phyloP scores from a whole-genome alignment of 306 rosid species.

The Sechiopsis laciniata region DNA sequence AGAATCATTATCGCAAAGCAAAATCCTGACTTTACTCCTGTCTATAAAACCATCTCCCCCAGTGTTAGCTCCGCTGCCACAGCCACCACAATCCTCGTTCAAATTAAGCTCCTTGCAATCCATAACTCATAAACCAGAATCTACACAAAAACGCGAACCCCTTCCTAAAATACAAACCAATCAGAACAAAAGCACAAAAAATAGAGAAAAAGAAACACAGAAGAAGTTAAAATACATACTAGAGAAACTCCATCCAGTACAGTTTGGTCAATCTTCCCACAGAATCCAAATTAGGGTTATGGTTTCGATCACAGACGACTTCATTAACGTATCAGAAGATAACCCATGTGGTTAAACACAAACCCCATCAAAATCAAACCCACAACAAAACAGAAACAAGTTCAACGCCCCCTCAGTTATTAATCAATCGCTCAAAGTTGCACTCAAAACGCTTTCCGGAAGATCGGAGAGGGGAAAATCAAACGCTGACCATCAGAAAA shows the following conservation, averaged over 20 bases:
- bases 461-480: slow-evolving; percentile 6
- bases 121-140: slow-evolving; percentile 31
- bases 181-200: not conserved
- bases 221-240: slow-evolving; percentile 22
- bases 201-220: not conserved
- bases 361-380: slow-evolving; percentile 6
- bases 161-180: slow-evolving; percentile 9
- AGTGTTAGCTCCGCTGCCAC: slow-evolving; percentile 26
- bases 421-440: not conserved
- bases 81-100: slow-evolving; percentile 41
- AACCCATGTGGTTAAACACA: not conserved
- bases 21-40: slow-evolving; percentile 86
- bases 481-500: slow-evolving; percentile 4
- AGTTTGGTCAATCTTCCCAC: slow-evolving; percentile 13
- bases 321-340: slow-evolving; percentile 30
- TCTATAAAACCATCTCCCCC: slow-evolving; percentile 63
- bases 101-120: slow-evolving; percentile 49
- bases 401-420: not conserved
- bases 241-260: slow-evolving; percentile 26
- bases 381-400: not conserved
- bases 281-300: slow-evolving; percentile 20
- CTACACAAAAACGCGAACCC: slow-evolving; percentile 12
- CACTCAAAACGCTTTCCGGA: too few relatives aligned
- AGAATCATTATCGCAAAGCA: slow-evolving; percentile 79
- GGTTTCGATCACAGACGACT: slow-evolving; percentile 23